Evolutionary conservation across 768 basidiomycete species (phyloP), one percentile per base, ranked within the genome.

Genomic region (Serendipita sp.): DNA sequence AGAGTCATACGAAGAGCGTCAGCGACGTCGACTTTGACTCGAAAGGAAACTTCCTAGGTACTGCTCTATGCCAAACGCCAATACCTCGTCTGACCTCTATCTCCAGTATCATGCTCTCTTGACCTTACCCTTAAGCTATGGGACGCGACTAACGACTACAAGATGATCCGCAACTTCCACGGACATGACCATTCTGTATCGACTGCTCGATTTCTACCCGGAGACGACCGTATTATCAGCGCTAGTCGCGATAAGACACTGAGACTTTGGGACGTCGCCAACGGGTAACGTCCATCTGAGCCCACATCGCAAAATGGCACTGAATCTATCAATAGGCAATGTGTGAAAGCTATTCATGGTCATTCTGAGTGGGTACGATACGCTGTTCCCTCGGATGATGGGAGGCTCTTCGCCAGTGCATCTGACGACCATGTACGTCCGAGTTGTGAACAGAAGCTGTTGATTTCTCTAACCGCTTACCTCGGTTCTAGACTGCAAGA

Each of bases 141-240:
- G 92, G 89, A 93, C 73, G 83, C 86, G 15, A 81, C 85, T 68
- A 88, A 91, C 73, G 90, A 91, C 69, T 94, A 89, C 80, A 91
- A 89, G 77, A 92, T 91, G 72, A 79, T 80, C 65, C 89, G 88
- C 74, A 92, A 91, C 2, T 77, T 94, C 58, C 83, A 86, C 65
- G 92, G 91, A 5, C 92, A 95, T 70, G 92, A 95, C 73, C 92
- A 95, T 73, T 84, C 88, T 11, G 88, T 95, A 56, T 93, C 92
- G 10, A 83, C 84, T 32, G 91, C 86, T 1, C 82, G 85, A 18
- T 95, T 94, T 72, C 79, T 92, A 70, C 90, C 91, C 0, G 85
- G 85, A 62, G 92, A 91, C 71, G 86, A 87, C 72, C 81, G 80
- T 68, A 80, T 95, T 66, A 84, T 93, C 68, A 91, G 88, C 63